Evolutionary conservation across 192 early-diverging fungal species (phyloP), one percentile per base, ranked within the genome.

Genomic region (Cladochytrium replicatum): DNA sequence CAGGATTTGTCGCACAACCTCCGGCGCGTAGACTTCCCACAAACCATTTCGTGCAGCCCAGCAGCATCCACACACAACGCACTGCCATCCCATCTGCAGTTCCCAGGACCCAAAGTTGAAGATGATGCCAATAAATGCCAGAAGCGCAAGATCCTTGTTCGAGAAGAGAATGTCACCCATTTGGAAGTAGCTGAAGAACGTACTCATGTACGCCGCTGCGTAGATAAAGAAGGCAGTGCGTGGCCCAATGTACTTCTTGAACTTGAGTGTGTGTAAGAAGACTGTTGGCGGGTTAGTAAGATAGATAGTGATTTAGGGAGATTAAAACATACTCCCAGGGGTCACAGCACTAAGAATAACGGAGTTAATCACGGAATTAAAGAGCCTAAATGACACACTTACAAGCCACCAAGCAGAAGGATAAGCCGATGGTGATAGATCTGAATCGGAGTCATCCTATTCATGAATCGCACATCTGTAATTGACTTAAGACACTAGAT

Each of bases 191-290:
- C 50, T 34, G 47, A 45, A 60, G 32, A 59, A 59, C 9, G 57
- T 59, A 8, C 39, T 34, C 41, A 59, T 50, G 45, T 59, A 59
- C n/a, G 55, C 19, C 3, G 17, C 50, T 34, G 42, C 31, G 44
- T 59, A 59, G 44, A 59, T 61, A 5, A 59, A 6, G 32, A 59
- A 59, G n/a, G 41, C 32, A 23, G 27, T 0, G 6, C 57, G 53
- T 32, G 57, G 57, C 13, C 57, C 57, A 56, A 59, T 59, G 50
- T 55, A 55, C 25, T 54, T 56, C 25, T 52, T 48, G 46, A 59
- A 59, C 32, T 59, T 59, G 32, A 59, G 47, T 23, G 57, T 59
- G 22, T 59, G 57, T 21, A 59, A 42, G 29, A 59, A 57, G 11
- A 57, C 50, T 1, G 55, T n/a, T 19, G 54, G 52, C 2, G 55